Evolutionary conservation across 257 asterid species (phyloP).

Genomic region (Solanum medicagineum): DNA sequence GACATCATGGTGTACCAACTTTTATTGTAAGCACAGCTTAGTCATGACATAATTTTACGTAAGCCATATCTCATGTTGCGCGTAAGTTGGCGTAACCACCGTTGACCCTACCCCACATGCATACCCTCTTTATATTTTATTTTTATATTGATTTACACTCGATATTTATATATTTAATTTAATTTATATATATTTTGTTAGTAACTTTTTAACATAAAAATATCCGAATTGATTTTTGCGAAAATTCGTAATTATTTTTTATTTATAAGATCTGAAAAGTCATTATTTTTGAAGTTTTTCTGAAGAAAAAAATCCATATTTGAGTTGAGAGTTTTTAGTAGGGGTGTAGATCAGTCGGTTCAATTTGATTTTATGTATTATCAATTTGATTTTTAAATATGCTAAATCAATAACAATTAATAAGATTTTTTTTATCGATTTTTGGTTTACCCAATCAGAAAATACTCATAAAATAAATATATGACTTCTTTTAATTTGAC

Average conservation of each 20-base stretch:
- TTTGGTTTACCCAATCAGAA: no score
- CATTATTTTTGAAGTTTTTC: background rate
- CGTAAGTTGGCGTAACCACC: constrained; percentile 24
- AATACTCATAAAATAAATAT: no score
- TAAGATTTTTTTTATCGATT: no score
- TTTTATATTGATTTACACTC: background rate
- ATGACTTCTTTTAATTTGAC: no score
- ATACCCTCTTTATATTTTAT: background rate
- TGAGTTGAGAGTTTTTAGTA: no score
- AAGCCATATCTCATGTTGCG: constrained; percentile 19
- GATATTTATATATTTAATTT: background rate
- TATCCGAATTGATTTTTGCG: background rate
- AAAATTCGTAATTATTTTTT: background rate
- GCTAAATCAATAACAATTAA: no score
- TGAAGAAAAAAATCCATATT: no score
- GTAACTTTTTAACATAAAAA: background rate
- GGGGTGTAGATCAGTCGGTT: no score
- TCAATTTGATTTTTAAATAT: no score
- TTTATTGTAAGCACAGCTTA: background rate
- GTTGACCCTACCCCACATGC: background rate
- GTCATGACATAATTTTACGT: background rate
- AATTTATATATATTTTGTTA: background rate
- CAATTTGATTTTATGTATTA: no score
- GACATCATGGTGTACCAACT: background rate
- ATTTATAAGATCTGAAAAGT: accelerated